Evolutionary conservation across 352 stramenopile species (phyloP), one percentile per base, ranked within the genome.

Genomic region (Phytophthora pseudosyringae): DNA sequence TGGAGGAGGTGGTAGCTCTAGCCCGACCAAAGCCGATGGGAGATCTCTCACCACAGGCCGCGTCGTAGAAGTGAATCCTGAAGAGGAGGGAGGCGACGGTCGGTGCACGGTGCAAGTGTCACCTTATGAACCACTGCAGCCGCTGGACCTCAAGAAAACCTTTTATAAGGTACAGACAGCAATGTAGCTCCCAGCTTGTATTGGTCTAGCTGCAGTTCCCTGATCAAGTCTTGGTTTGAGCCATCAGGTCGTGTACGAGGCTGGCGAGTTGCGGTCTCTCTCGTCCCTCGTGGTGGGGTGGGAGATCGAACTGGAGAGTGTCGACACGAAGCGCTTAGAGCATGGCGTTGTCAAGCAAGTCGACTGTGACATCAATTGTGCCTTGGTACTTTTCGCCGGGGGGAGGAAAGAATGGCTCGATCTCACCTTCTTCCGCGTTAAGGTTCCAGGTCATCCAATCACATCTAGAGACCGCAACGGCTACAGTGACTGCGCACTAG

Each of bases 311-410:
- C 64, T 88, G 18, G 28, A 55, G 31, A 70, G 41, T 28, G 52
- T 67, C 5, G 58, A 71, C 12, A 48, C 45, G 8, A 70, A 78
- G 43, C 35, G 45, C 1, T 21, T 64, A 5, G 74, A 79, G 8
- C 12, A 12, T 3, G 73, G 67, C 0, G 51, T 80, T 9, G 72
- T 88, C 47, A 86, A 86, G 54, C 71, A 80, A 48, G 64, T 88
- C 12, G 76, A 89, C 41, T 48, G 46, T 2, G 71, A 78, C 15
- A 76, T 89, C 40, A 89, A 89, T 50, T 88, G 80, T 45, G 76
- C 74, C 12, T 66, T 88, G 15, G 51, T 89, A 5, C 55, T 64
- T 9, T 89, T 88, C 32, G 55, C 62, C 9, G 70, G 67, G 28
- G 78, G 76, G 86, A 49, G 36, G 36, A 41, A 41, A n/a, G 36